Evolutionary conservation across 768 basidiomycete species (phyloP), one percentile per base, ranked within the genome.

Genomic region (Boletus insuetus): DNA sequence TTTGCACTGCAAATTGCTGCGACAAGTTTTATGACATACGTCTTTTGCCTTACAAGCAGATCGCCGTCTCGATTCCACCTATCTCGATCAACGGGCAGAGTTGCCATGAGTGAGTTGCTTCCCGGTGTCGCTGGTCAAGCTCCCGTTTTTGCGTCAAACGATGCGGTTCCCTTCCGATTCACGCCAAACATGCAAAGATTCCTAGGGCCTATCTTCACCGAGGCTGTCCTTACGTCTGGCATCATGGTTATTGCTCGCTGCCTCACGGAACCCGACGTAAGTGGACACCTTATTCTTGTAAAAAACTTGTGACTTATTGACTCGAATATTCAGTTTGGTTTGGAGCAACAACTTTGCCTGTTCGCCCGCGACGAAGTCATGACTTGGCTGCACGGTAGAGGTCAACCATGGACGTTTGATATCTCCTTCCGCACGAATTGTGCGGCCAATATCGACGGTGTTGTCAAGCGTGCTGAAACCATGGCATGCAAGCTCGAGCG

Each of bases 111-210:
- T 47, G 97, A 99, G 65, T 75, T 97, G 32, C 75, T 96, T 19
- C 95, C 96, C 41, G 85, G 94, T 41, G 68, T 73, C 53, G 61
- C 67, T 54, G 63, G 73, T 54, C 72, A 71, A 77, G 54, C 86
- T 79, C 68, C 84, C 2, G 71, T 89, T 41, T 89, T 93, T 66
- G 81, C 82, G 14, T 89, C 90, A 17, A 85, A 77, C 60, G 97
- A 99, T 63, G 79, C 86, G 3, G 94, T 98, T 6, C 97, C 97
- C 1, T 99, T 99, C 89, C 87, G 97, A 37, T 84, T 96, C 60
- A 98, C 97, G 5, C 94, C 94, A 4, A 98, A 97, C 72, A 83
- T 99, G 77, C 97, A 99, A 72, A 80, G 82, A 58, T 95, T 99
- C 76, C 74, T 98, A 37, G 93, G 92, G 2, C 88, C 90, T 2